A percentile compares a stretch with the other conserved stretches of the same genome.
Conservation (phyloP, 176 grass and related monocot species). For the Raddia guianensis region DNA sequence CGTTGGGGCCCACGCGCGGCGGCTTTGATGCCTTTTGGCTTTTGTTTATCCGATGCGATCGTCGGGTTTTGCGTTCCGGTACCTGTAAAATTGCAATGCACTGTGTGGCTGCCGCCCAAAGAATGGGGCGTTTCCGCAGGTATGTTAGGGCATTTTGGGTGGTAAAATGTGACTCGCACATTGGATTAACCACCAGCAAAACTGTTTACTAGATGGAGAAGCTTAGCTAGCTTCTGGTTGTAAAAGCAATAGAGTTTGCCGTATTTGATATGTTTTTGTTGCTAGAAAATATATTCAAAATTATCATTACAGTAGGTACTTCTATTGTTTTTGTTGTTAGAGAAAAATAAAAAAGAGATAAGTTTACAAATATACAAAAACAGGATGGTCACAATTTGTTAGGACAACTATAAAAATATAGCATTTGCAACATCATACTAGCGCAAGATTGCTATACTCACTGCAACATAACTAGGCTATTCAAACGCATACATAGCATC, state of each 20-base stretch:
- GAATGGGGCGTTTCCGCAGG: not conserved
- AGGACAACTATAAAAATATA: not conserved
- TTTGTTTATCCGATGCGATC: slow-evolving; percentile 37
- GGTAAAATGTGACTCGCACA: not conserved
- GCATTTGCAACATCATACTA: too few relatives aligned
- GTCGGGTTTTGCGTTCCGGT: not conserved
- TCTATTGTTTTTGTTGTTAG: not conserved
- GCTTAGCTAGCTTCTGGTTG: not conserved
- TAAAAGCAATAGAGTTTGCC: not conserved
- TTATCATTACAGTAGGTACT: not conserved
- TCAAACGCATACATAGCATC: too few relatives aligned
- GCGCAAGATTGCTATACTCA: too few relatives aligned
- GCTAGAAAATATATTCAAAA: not conserved
- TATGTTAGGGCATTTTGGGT: too few relatives aligned
- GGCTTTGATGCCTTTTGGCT: slow-evolving; percentile 62
- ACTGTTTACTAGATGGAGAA: not conserved
- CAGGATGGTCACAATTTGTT: not conserved
- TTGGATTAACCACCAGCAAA: not conserved
- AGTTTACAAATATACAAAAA: not conserved
- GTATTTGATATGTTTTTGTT: not conserved
- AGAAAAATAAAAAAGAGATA: not conserved
- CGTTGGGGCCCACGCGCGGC: slow-evolving; percentile 26
- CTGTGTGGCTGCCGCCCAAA: not conserved
- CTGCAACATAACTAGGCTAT: too few relatives aligned
- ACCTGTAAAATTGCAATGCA: not conserved